Evolutionary conservation across 2,329 filamentous ascomycete genomes (phyloP), one percentile per base, ranked within the genome.

Genomic region (Cladophialophora psammophila): DNA sequence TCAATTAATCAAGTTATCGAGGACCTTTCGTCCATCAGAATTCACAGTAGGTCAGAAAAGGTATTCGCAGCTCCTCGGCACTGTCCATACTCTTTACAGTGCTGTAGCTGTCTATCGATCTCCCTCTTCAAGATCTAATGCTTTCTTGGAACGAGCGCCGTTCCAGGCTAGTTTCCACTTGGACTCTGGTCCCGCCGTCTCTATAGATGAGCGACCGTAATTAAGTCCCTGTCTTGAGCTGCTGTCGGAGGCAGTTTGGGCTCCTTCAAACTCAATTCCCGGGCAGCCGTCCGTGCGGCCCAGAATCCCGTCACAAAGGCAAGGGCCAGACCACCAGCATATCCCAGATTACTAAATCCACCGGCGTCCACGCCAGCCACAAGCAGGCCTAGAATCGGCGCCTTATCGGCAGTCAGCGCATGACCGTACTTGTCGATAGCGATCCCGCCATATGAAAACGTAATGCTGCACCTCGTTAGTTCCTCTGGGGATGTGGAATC

Each of bases 321-420:
- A 2, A 75, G 68, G 31, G 73, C 73, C 56, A 76, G 64, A 2
- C 73, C 74, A 2, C 74, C 74, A 3, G 73, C 72, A 64, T 76
- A 75, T 6, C 74, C 72, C 2, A 71, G 35, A 55, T 75, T 75
- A 54, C 72, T 75, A 57, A 76, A 74, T 0, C 74, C 74, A 2
- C 73, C 74, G 7, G 72, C 73, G 63, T 76, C 74, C 0, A 75
- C 73, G n/a, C 74, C 74, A 4, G 73, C 73, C 13, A 75, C 69
- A 3, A 75, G 67, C 26, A 76, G 60, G 0, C 73, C 74, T 1
- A 72, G 72, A 35, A 75, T 73, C 5, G 20, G 26, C 2, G 13
- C 64, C 10, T 71, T 71, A 48, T 75, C 71, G 36, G 66, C 32
- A 1, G 74, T 75, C 15, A 76, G 60, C 2, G 75, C 75, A 40